These are phyloP conservation scores for Murraya koenigii DNA, from an alignment of 345 rosid genomes.

Conservation along the genomic window DNA sequence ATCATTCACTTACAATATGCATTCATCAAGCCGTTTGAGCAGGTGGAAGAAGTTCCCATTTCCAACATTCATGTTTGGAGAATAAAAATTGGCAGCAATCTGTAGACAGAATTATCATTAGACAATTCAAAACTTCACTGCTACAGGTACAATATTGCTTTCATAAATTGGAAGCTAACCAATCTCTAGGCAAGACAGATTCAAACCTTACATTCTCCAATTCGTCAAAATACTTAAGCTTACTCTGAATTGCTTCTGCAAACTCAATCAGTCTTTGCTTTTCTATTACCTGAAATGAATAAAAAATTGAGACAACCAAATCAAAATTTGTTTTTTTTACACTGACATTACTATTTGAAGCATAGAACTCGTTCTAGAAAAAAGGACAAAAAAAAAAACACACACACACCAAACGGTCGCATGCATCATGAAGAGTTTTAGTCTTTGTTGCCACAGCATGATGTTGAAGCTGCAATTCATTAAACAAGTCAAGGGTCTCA, in stretches of 20 bases:
- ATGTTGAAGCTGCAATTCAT: conserved; percentile 82
- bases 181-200: conserved; percentile 35
- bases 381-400: background rate
- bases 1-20: conserved; percentile 73
- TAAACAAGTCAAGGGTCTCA: conserved; percentile 82
- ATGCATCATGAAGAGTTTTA: conserved; percentile 98
- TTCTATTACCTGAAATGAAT: conserved; percentile 61
- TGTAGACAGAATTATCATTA: conserved; percentile 32
- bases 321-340: background rate
- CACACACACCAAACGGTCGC: conserved; percentile 75
- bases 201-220: conserved; percentile 98
- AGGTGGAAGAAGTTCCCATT: conserved; percentile 76
- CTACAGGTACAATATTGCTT: background rate
- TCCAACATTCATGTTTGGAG: conserved; percentile 80
- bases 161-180: background rate
- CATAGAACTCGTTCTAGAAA: background rate
- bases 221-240: conserved; percentile 96
- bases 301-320: conserved; percentile 18
- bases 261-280: conserved; percentile 86
- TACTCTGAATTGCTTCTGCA: conserved; percentile 90
- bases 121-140: background rate
- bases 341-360: background rate
- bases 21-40: conserved; percentile 90
- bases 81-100: conserved; percentile 86
- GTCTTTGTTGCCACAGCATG: conserved; percentile 96